phyloP scores from a whole-genome alignment of 2,329 filamentous ascomycete genomes.

The Curvularia spicifera region DNA sequence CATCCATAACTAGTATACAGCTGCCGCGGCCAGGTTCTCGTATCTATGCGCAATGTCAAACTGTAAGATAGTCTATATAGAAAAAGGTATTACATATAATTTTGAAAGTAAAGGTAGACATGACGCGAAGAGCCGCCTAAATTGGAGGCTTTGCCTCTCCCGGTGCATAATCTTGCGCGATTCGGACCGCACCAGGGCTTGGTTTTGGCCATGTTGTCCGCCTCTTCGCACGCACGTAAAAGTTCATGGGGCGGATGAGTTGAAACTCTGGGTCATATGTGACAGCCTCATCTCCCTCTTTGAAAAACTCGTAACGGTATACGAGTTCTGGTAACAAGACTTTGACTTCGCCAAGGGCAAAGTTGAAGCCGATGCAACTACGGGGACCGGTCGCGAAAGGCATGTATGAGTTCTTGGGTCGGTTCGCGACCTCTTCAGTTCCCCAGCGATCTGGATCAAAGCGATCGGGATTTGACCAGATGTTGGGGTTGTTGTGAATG shows the following conservation, averaged over 20 bases:
- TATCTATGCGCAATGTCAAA: not conserved
- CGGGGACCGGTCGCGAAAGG: conserved; percentile 21
- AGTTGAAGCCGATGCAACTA: conserved; percentile 24
- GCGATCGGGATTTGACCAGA: conserved; percentile 64
- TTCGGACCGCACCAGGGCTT: conserved; percentile 15
- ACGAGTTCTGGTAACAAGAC: conserved; percentile 18
- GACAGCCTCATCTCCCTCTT: conserved; percentile 15
- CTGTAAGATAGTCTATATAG: not conserved
- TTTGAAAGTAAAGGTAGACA: not conserved
- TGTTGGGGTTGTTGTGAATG: conserved; percentile 59
- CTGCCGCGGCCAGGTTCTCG: not conserved
- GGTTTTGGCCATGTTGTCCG: conserved; percentile 18
- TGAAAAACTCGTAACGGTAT: conserved; percentile 21
- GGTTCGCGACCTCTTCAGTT: conserved; percentile 53
- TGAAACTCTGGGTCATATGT: conserved; percentile 24
- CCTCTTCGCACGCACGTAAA: conserved; percentile 21
- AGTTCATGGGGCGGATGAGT: conserved; percentile 22
- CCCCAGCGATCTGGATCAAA: conserved; percentile 69
- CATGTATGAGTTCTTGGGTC: conserved; percentile 21
- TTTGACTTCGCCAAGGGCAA: conserved; percentile 21
- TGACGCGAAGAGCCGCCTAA: not conserved
- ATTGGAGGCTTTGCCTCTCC: conserved; percentile 18
- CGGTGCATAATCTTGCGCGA: conserved; percentile 21
- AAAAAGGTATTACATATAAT: not conserved
- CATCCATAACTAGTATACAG: no score